Conservation (phyloP, 176 grass and related monocot genomes). For the Ananas comosus region DNA sequence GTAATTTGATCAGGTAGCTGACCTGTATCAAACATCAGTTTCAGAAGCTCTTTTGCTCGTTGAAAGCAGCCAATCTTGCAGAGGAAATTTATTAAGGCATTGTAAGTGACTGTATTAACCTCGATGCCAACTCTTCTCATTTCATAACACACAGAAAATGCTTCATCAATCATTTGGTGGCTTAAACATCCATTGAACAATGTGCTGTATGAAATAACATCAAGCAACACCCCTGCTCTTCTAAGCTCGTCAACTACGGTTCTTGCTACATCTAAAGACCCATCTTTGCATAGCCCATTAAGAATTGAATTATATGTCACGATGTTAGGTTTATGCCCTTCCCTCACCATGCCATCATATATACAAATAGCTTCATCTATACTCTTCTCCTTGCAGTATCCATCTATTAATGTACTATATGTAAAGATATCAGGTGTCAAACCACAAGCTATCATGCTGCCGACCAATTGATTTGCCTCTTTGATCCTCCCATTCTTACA, state of each 20-base stretch:
- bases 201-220: constrained; percentile 16
- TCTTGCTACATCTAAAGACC: constrained; percentile 2
- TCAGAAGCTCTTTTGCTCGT: constrained; percentile 16
- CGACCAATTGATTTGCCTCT: constrained; percentile 12
- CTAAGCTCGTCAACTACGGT: constrained; percentile 9
- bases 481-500: constrained; percentile 10
- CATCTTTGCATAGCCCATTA: constrained; percentile 15
- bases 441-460: constrained; percentile 17
- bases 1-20: constrained; percentile 17
- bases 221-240: constrained; percentile 2
- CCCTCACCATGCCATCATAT: constrained; percentile 15
- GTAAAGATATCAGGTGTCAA: constrained; percentile 19
- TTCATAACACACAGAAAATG: constrained; percentile 5
- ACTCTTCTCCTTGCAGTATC: constrained; percentile 13
- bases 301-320: constrained; percentile 23
- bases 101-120: constrained; percentile 18
- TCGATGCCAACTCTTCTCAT: constrained; percentile 9
- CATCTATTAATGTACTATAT: constrained; percentile 16
- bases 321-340: constrained; percentile 11
- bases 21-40: constrained; percentile 5
- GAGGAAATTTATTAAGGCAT: constrained; percentile 13
- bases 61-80: constrained; percentile 19
- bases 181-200: constrained; percentile 9
- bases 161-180: constrained; percentile 7
- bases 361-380: constrained; percentile 12